A percentile compares a stretch with the other conserved stretches of the same genome.
These are phyloP conservation scores for Diophrys appendiculata DNA, from an alignment of 73 alveolate species.

Conservation along the genomic window DNA sequence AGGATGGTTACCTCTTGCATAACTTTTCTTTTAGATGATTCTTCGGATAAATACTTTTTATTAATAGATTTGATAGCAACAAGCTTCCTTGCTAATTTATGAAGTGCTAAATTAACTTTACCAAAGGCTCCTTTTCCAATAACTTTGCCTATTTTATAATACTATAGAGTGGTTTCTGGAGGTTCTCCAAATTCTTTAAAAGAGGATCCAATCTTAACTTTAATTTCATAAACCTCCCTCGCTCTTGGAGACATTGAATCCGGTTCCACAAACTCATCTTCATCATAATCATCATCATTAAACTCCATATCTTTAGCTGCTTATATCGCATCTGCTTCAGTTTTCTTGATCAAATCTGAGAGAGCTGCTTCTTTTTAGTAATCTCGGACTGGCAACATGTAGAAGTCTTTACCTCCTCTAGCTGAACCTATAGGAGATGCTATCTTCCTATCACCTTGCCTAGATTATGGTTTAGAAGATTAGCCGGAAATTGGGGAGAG, in stretches of 20 bases:
- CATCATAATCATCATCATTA: no score
- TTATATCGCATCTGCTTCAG: no score
- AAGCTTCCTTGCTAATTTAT: conserved; percentile 54
- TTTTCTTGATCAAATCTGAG: not conserved
- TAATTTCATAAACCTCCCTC: conserved; percentile 23
- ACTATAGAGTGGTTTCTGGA: conserved; percentile 54
- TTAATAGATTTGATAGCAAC: conserved; percentile 67
- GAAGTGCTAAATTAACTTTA: conserved; percentile 57
- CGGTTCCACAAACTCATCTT: conserved; percentile 7
- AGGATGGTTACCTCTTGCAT: conserved; percentile 64
- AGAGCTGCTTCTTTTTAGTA: not conserved
- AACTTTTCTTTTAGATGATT: conserved; percentile 58
- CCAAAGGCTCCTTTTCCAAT: conserved; percentile 70
- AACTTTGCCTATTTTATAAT: conserved; percentile 50
- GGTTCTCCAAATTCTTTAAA: conserved; percentile 28
- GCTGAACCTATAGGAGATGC: no score
- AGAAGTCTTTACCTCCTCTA: no score
- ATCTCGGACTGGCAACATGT: not conserved
- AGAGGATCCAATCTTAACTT: not conserved
- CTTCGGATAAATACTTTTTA: conserved; percentile 45
- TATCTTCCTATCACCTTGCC: no score
- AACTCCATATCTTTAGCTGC: no score
- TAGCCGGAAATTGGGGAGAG: no score
- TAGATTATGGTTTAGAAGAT: no score
- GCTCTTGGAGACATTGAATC: conserved; percentile 32